phyloP scores from a whole-genome alignment of 2,329 filamentous ascomycete species.

The Cladosporium sp. region DNA sequence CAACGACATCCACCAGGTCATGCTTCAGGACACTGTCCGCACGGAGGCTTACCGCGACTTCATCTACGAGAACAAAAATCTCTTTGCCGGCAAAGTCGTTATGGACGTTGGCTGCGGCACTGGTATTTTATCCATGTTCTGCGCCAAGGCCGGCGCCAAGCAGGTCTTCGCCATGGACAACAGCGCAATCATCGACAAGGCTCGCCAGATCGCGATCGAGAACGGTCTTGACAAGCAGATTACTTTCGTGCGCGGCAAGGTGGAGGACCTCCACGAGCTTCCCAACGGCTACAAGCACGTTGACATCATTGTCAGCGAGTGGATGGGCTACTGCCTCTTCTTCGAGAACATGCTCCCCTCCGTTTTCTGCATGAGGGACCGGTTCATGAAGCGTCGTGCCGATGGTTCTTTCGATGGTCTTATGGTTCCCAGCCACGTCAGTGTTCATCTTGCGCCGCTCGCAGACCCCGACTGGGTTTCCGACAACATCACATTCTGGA shows the following conservation, averaged over 20 bases:
- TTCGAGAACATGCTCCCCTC: conserved; percentile 97
- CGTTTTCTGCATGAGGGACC: conserved; percentile 83
- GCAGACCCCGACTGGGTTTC: conserved; percentile 74
- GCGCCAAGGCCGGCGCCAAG: conserved; percentile 82
- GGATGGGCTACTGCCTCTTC: conserved; percentile 94
- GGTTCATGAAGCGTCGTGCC: conserved; percentile 63
- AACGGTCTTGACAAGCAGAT: conserved; percentile 75
- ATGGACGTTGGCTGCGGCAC: conserved; percentile 84
- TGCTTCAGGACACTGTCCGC: conserved; percentile 86
- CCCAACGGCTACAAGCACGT: conserved; percentile 69
- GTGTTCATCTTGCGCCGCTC: conserved; percentile 78
- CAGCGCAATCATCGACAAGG: conserved; percentile 84
- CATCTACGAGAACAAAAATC: conserved; percentile 84
- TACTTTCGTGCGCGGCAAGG: conserved; percentile 78
- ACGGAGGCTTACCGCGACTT: conserved; percentile 94
- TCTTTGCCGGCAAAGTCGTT: conserved; percentile 83
- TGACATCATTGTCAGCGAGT: conserved; percentile 94
- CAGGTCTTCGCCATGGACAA: conserved; percentile 90
- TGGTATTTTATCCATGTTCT: conserved; percentile 92
- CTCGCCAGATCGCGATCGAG: conserved; percentile 77
- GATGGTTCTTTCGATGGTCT: conserved; percentile 62
- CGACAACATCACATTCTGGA: conserved; percentile 82
- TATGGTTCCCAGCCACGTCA: conserved; percentile 83
- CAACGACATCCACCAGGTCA: conserved; percentile 80
- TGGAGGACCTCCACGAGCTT: conserved; percentile 74